A percentile compares a stretch with the other conserved stretches of the same genome.
Conservation (phyloP, 2,329 filamentous ascomycete species). For the Sporothrix sp. region DNA sequence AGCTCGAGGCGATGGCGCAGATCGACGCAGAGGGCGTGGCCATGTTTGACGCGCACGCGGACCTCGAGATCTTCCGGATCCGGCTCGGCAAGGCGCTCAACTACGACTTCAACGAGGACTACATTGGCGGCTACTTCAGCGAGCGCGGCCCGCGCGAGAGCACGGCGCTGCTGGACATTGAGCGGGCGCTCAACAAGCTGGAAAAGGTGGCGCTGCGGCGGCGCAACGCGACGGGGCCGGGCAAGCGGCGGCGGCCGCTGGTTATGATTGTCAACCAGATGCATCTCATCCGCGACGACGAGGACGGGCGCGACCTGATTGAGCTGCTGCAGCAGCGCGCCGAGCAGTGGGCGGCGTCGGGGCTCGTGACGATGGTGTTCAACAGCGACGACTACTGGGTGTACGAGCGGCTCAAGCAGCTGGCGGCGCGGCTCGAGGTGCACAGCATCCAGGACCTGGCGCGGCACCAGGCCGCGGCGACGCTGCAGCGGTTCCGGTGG, state of each 20-base stretch:
- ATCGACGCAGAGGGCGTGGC: conserved; percentile 79
- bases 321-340: conserved; percentile 92
- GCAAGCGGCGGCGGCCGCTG: conserved; percentile 42
- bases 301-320: conserved; percentile 84
- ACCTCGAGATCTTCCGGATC: conserved; percentile 90
- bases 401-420: conserved; percentile 85
- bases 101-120: conserved; percentile 96
- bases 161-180: conserved; percentile 86
- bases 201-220: conserved; percentile 84
- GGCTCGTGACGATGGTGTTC: conserved; percentile 84
- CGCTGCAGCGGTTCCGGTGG: conserved; percentile 68
- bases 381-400: conserved; percentile 99
- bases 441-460: conserved; percentile 75
- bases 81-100: conserved; percentile 87
- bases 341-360: conserved; percentile 90
- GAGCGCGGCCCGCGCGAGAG: conserved; percentile 88
- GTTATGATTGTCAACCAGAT: conserved; percentile 93
- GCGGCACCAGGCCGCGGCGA: conserved; percentile 65
- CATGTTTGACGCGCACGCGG: conserved; percentile 94
- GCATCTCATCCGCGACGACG: conserved; percentile 82
- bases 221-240: conserved; percentile 45
- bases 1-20: conserved; percentile 89
- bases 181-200: conserved; percentile 92
- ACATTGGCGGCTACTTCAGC: conserved; percentile 91
- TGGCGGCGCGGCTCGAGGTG: conserved; percentile 91